These are phyloP conservation scores for Toxicodendron radicans DNA, from an alignment of 345 rosid genomes.

Conservation along the genomic window DNA sequence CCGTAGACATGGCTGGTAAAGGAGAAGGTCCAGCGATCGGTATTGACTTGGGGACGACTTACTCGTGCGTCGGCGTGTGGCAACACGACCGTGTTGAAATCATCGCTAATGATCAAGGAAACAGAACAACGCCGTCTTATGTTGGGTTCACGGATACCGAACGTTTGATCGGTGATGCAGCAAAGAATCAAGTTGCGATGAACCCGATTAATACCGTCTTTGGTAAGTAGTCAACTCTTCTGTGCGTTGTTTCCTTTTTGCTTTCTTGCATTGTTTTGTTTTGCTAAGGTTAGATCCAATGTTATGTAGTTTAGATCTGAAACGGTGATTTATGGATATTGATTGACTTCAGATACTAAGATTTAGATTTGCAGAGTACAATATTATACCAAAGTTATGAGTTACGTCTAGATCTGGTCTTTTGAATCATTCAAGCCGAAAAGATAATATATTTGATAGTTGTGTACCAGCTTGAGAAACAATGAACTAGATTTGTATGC, in stretches of 20 bases:
- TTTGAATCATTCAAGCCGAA: background rate
- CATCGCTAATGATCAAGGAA: constrained; percentile 76
- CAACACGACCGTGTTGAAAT: constrained; percentile 81
- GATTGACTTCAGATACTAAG: background rate
- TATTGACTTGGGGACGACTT: constrained; percentile 71
- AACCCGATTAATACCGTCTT: constrained; percentile 71
- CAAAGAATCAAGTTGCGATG: constrained; percentile 86
- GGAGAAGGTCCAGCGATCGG: constrained; percentile 85
- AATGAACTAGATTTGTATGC: background rate
- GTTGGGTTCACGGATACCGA: constrained; percentile 67
- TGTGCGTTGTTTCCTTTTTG: background rate
- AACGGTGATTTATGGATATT: background rate
- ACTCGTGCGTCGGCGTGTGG: constrained; percentile 81
- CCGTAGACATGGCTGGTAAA: constrained; percentile 55
- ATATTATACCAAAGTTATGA: no score
- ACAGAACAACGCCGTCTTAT: constrained; percentile 71
- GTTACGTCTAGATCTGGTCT: background rate
- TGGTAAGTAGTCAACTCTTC: constrained; percentile 36
- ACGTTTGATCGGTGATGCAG: constrained; percentile 77
- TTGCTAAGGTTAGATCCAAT: constrained; percentile 28
- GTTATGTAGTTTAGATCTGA: background rate
- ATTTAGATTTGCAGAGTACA: background rate
- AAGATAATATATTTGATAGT: no score
- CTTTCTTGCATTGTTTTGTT: background rate
- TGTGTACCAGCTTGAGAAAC: background rate